A percentile compares a stretch with the other conserved stretches of the same genome.
phyloP scores from a whole-genome alignment of 495 filamentous ascomycete species.

The Aspergillus cavernicola region DNA sequence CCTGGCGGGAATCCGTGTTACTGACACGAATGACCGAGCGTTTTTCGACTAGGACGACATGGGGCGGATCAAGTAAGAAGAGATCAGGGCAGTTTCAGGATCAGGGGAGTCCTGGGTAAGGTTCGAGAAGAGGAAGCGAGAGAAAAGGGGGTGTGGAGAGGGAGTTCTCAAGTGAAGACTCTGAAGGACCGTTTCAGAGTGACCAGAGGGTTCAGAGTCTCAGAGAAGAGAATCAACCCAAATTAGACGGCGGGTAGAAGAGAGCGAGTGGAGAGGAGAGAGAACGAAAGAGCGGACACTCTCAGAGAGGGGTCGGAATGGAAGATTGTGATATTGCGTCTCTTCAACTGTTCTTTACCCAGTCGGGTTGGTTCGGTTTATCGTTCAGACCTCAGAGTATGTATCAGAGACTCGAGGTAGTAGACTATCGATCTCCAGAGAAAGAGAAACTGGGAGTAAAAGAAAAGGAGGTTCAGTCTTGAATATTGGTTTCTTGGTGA shows the following conservation, averaged over 20 bases:
- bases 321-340: conserved; percentile 9
- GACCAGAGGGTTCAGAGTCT: not conserved
- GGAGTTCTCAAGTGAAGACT: not conserved
- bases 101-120: not conserved
- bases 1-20: conserved; percentile 35
- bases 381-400: too few species aligned
- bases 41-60: conserved; percentile 41
- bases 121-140: not conserved
- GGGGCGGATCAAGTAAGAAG: conserved; percentile 17
- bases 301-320: conserved; percentile 6
- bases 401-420: too few species aligned
- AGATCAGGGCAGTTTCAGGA: not conserved
- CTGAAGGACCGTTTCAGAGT: not conserved
- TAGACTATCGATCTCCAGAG: too few species aligned
- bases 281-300: conserved; percentile 4
- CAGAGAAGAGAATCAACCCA: not conserved
- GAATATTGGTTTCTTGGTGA: too few species aligned
- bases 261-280: conserved; percentile 10
- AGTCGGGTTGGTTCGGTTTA: not conserved
- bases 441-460: too few species aligned
- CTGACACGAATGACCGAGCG: conserved; percentile 37
- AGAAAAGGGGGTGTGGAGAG: conserved; percentile 1
- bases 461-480: too few species aligned
- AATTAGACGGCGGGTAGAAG: conserved; percentile 12
- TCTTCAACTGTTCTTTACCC: not conserved